These are phyloP conservation scores for Diversispora eburnea DNA, from an alignment of 192 early-diverging fungal species.

Conservation along the genomic window DNA sequence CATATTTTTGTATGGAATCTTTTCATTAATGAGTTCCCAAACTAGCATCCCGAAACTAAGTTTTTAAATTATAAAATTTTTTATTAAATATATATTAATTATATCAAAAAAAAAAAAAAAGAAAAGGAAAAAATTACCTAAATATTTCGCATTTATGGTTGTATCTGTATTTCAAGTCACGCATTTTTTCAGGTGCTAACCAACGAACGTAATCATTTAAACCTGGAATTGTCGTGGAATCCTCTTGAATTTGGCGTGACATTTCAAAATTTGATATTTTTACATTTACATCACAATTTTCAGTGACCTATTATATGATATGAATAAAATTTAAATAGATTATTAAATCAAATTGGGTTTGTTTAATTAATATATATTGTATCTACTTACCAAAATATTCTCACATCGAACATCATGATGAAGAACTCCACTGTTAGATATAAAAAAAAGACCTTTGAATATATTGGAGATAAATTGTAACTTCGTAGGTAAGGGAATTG, in stretches of 20 bases:
- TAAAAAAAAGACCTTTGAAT: background rate
- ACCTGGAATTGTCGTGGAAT: background rate
- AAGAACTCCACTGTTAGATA: background rate
- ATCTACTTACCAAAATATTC: constrained; percentile 12
- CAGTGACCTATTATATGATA: background rate
- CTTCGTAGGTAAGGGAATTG: background rate
- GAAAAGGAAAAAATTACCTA: background rate
- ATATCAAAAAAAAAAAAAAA: background rate
- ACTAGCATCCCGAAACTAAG: constrained; percentile 8
- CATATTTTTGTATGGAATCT: background rate
- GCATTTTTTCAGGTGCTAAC: constrained; percentile 18
- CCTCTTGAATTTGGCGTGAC: background rate
- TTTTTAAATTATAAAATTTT: background rate
- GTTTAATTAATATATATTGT: background rate
- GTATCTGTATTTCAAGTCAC: background rate
- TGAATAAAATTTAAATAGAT: background rate
- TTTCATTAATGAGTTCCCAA: constrained; percentile 10
- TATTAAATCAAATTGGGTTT: background rate
- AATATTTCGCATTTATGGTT: constrained; percentile 13
- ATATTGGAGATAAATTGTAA: background rate
- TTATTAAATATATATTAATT: no score
- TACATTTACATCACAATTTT: background rate
- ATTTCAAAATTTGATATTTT: constrained; percentile 18
- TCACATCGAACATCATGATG: constrained; percentile 14
- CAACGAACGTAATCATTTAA: background rate